These are phyloP conservation scores for Hypomontagnella submonticulosa DNA, from an alignment of 495 filamentous ascomycete species.

Conservation along the genomic window DNA sequence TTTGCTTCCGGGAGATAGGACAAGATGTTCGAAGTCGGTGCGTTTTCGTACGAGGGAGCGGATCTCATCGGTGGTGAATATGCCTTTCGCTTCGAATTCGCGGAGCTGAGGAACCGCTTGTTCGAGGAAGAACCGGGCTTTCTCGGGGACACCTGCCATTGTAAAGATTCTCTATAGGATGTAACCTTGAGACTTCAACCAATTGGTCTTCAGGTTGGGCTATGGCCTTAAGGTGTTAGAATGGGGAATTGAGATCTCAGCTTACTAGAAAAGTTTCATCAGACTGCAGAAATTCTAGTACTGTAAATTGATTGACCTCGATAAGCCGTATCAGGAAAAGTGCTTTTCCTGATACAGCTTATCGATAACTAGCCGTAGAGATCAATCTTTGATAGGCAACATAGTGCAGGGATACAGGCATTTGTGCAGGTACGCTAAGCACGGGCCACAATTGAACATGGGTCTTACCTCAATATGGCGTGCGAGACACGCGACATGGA, in stretches of 20 bases:
- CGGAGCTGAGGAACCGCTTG: slow-evolving; percentile 89
- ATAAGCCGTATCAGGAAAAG: too few relatives aligned
- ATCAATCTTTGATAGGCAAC: too few relatives aligned
- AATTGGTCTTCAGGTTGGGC: slow-evolving; percentile 1
- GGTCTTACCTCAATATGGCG: not conserved
- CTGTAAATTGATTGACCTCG: too few relatives aligned
- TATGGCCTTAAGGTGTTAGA: not conserved
- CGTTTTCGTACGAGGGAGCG: slow-evolving; percentile 85
- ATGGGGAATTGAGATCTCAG: not conserved
- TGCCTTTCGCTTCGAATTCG: slow-evolving; percentile 85
- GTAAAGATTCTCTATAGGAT: slow-evolving; percentile 15
- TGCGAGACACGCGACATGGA: slow-evolving; percentile 27
- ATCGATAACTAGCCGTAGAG: too few relatives aligned
- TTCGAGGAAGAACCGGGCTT: slow-evolving; percentile 94
- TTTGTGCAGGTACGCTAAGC: not conserved
- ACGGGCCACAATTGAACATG: not conserved
- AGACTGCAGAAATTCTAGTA: slow-evolving; percentile 13
- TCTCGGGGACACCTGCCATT: slow-evolving; percentile 89
- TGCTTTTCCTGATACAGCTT: too few relatives aligned
- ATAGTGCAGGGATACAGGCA: too few relatives aligned
- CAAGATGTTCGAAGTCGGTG: slow-evolving; percentile 90
- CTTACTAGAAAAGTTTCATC: slow-evolving; percentile 8
- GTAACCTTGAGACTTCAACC: not conserved
- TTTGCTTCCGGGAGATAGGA: slow-evolving; percentile 81
- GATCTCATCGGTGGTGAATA: slow-evolving; percentile 93